Conservation (phyloP, 768 basidiomycete genomes). For the Hericium alpestre region DNA sequence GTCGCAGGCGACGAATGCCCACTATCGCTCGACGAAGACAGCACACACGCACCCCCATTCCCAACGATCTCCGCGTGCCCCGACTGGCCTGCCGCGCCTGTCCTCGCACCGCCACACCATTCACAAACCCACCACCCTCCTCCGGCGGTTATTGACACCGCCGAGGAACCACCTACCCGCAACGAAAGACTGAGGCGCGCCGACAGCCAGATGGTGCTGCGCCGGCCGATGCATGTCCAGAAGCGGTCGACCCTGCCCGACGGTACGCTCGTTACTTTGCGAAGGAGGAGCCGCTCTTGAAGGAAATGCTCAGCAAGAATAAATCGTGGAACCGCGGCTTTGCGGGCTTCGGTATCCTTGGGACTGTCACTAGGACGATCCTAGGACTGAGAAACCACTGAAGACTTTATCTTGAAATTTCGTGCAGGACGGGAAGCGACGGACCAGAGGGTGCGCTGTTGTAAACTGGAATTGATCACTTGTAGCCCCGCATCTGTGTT, state of each 20-base stretch:
- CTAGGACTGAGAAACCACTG: background rate
- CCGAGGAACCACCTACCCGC: background rate
- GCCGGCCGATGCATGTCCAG: background rate
- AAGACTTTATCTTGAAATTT: too few relatives aligned
- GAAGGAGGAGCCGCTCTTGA: background rate
- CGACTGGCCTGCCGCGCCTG: background rate
- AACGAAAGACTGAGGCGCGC: background rate
- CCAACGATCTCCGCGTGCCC: background rate
- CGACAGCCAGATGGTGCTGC: background rate
- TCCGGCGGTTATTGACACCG: background rate
- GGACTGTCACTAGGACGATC: background rate
- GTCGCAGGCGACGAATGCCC: constrained; percentile 1
- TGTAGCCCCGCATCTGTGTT: too few relatives aligned
- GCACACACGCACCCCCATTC: background rate
- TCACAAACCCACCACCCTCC: background rate
- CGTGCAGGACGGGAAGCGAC: too few relatives aligned
- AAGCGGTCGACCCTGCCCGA: background rate
- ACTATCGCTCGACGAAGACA: background rate
- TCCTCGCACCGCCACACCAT: background rate
- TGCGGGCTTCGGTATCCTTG: background rate
- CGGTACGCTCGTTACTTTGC: background rate
- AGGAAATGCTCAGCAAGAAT: background rate
- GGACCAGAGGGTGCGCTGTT: too few relatives aligned
- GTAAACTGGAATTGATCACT: too few relatives aligned
- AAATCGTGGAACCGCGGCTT: background rate